Percentiles rank a stretch among this genome's conserved stretches.
Evolutionary conservation across 139 green algal species (phyloP).

Genomic region (Chlamydomonas sp.): DNA sequence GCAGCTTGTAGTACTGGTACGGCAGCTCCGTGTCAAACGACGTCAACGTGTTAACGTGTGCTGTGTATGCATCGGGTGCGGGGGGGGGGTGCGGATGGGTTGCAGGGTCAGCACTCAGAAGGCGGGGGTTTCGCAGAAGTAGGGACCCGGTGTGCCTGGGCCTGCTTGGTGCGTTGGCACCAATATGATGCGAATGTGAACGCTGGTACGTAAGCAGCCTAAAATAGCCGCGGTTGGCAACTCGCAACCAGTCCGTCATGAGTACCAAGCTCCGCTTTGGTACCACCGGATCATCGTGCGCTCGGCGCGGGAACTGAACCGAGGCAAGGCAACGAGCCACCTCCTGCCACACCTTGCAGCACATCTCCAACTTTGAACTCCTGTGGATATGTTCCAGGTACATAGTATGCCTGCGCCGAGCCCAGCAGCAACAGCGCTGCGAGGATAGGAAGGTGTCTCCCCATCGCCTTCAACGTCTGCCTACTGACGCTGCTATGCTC

Average conservation of each 20-base stretch:
- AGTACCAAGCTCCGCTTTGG: background rate
- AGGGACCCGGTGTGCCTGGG: too few relatives aligned
- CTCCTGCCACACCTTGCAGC: conserved; percentile 61
- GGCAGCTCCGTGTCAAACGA: conserved; percentile 94
- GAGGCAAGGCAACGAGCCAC: background rate
- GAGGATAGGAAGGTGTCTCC: too few relatives aligned
- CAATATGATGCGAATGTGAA: background rate
- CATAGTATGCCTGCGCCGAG: conserved; percentile 70
- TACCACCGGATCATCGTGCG: background rate
- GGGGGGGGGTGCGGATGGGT: too few relatives aligned
- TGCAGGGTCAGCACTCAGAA: too few relatives aligned
- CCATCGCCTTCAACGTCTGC: too few relatives aligned
- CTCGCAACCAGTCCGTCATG: background rate
- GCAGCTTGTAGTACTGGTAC: conserved; percentile 94
- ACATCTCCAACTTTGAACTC: conserved; percentile 70
- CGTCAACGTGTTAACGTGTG: conserved; percentile 86
- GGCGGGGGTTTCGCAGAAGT: background rate
- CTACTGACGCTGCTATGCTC: too few relatives aligned
- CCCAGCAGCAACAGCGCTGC: background rate
- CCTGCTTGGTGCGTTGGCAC: too few relatives aligned
- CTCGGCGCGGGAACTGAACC: background rate
- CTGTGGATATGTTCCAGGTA: conserved; percentile 85
- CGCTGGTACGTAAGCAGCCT: background rate
- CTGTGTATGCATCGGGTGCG: conserved; percentile 27
- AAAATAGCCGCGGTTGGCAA: background rate